A percentile compares a stretch with the other conserved stretches of the same genome.
These are phyloP conservation scores for Ophiostoma himal-ulmi DNA, from an alignment of 2,329 filamentous ascomycete genomes.

Conservation along the genomic window DNA sequence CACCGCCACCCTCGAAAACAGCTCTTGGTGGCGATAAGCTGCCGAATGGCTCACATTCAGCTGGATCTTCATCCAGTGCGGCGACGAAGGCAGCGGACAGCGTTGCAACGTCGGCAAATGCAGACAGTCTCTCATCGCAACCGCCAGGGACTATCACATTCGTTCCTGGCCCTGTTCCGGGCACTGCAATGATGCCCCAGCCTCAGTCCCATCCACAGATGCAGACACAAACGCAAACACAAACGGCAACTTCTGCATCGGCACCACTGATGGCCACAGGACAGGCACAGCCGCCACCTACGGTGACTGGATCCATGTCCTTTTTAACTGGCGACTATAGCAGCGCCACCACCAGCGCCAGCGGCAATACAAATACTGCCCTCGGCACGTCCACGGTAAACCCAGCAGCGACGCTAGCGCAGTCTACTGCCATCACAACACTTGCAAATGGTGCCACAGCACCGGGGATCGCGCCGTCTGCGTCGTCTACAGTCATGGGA, in stretches of 20 bases:
- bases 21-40: not conserved
- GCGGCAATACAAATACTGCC: not conserved
- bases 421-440: not conserved
- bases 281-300: not conserved
- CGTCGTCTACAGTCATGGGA: not conserved
- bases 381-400: not conserved
- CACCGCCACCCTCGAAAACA: not conserved
- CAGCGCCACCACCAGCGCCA: not conserved
- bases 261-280: not conserved
- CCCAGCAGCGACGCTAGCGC: not conserved
- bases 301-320: not conserved
- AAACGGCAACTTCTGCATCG: not conserved
- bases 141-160: not conserved
- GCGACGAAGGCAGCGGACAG: not conserved
- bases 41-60: not conserved
- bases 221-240: not conserved
- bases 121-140: not conserved
- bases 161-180: not conserved
- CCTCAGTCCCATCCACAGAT: not conserved
- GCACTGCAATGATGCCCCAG: slow-evolving; percentile 2
- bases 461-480: not conserved
- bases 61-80: not conserved
- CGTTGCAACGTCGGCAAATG: not conserved
- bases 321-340: not conserved
- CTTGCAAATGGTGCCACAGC: not conserved